Base-by-base conservation (phyloP, 805 yeast genomes). In the Yamadazyma kitorensis region DNA sequence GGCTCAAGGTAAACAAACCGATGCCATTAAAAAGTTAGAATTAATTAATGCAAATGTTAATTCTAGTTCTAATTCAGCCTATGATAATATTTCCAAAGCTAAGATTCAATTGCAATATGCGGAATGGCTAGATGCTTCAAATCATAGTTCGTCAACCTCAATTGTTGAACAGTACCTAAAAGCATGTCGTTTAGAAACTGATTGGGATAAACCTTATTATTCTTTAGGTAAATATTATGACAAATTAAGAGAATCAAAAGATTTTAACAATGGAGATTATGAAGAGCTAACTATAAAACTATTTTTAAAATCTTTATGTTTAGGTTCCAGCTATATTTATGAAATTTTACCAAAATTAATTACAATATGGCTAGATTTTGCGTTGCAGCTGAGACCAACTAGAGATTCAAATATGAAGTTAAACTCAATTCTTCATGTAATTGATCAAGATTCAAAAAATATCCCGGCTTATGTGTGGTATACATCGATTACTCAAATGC, bases 331-430 rank as follows among this genome's bases (percentile, higher is more conserved):
- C 23, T 82, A 78, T 49, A 72, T 86, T 2, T 79, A 79, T 51
- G 97, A 93, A 57, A 82, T 91, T 0, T 61, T 93, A 14, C 98
- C 98, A 0, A 88, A 87, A 49, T 74, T 86, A n/a, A 72, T 89
- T 4, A 87, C 96, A 0, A 72, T 86, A 6, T 93, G 98, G 98
- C 64, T 93, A 16, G 96, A 89, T 47, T 84, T 82, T 54, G 78
- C 72, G 1, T 69, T 66, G 28, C 44, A 38, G 17, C 39, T 47
- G 5, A 39, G 40, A 8, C 46, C 41, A 12, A 37, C 51, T 4
- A 48, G 44, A 34, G 68, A 62, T 19, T 59, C 63, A 3, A 63
- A 61, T 27, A 33, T 64, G 43, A 36, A 31, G 11, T 17, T 36
- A 8, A 18, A 19, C 4, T 20, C 28, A 3, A 36, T 36, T n/a